Base-by-base conservation (phyloP, 768 basidiomycete genomes). In the Fistulinella prunicolor region DNA sequence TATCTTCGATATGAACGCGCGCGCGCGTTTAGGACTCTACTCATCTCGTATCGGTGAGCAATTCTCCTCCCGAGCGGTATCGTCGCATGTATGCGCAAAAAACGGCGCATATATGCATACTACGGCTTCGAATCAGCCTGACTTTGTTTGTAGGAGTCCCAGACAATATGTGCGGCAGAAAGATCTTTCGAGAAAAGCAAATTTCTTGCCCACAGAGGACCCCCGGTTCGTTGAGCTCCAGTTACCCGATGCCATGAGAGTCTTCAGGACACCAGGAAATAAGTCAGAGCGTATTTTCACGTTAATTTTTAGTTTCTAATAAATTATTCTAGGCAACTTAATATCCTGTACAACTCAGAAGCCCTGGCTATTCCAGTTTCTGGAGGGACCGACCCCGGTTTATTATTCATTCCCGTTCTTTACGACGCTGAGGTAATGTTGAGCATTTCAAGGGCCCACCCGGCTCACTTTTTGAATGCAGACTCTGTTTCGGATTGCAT, bases 1-100 rank as follows among this genome's bases (percentile, higher is more conserved):
- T 72, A 73, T 48, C 69, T 92, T 53, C 88, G 89, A 37, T 90
- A 82, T 50, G 89, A 92, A 54, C 80, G 78, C 20, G 89, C 89
- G 13, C 79, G 86, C 50, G 86, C 87, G 13, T 85, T 83, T 56
- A 78, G 85, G 54, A 81, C 86, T 26, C 70, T 92, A 19, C 71
- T 87, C 47, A 71, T 92, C 43, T 90, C 89, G 21, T 90, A 87
- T 65, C 75, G 85, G 86, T 83, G 51, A 39, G 69, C 58, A 22
- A 37, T 13, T 7, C 35, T 19, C 36, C 39, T 29, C 43, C 19
- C 23, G 10, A 34, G 35, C 13, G 14, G 4, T 30, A 41, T 23
- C 13, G 16, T 42, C 24, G 14, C 20, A 42, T 53, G 56, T 60
- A 59, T 58, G 54, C 54, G 22, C 49, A 5, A 36, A 44, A 6